Evolutionary conservation across 371 early-diverging fungal species (phyloP).

Genomic region (Rhizopus stolonifer): DNA sequence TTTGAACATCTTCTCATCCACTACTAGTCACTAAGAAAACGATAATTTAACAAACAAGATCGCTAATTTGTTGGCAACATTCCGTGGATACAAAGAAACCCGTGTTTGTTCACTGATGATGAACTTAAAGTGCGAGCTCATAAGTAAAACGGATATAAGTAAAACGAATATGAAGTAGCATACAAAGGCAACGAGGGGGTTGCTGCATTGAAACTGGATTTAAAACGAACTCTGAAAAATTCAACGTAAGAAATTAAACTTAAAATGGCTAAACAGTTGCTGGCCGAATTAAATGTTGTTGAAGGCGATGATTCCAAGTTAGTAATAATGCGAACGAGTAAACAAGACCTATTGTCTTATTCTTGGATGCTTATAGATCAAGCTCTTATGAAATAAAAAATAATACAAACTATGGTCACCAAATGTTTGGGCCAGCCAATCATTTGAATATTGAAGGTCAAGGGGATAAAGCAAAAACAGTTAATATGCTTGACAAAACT

Average conservation of each 20-base stretch:
- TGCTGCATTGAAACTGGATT: neutral
- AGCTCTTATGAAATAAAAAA: conserved; percentile 3
- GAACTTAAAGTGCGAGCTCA: too few species aligned
- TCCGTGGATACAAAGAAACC: too few species aligned
- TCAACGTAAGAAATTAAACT: neutral
- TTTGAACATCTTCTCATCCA: too few species aligned
- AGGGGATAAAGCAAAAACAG: neutral
- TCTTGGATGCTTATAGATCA: conserved; percentile 7
- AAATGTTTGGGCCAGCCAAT: neutral
- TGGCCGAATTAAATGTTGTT: neutral
- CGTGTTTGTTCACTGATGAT: too few species aligned
- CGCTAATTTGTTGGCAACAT: too few species aligned
- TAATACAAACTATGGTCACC: neutral
- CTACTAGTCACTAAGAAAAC: too few species aligned
- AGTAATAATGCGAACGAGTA: conserved; percentile 1
- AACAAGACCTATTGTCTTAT: conserved; percentile 4
- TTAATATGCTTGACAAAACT: conserved; percentile 3
- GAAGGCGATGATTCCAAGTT: neutral
- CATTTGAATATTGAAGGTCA: conserved; percentile 1
- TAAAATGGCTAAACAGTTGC: neutral
- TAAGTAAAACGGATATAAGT: too few species aligned
- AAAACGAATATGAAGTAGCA: conserved; percentile 7
- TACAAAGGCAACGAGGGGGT: conserved; percentile 3
- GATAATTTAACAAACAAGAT: too few species aligned
- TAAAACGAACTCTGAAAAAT: neutral